phyloP scores from a whole-genome alignment of 2,329 filamentous ascomycete species.

The Colletotrichum echinochloae region DNA sequence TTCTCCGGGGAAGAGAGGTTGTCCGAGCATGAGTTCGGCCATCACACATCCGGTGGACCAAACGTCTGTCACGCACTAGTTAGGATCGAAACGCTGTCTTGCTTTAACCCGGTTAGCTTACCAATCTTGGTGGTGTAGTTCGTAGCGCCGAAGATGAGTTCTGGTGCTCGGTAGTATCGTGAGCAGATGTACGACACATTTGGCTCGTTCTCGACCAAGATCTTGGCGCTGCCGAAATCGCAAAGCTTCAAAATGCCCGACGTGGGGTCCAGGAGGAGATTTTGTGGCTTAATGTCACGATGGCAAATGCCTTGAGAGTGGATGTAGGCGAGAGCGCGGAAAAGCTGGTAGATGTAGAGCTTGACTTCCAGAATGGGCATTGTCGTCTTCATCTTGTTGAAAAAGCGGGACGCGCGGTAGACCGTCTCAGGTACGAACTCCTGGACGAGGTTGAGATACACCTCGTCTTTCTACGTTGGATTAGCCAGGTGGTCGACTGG shows the following conservation, averaged over 20 bases:
- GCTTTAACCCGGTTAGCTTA: constrained; percentile 61
- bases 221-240: constrained; percentile 99
- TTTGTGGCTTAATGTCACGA: constrained; percentile 99
- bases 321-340: constrained; percentile 97
- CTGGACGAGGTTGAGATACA: constrained; percentile 97
- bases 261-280: constrained; percentile 90
- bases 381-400: constrained; percentile 99
- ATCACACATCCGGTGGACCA: constrained; percentile 99
- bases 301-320: constrained; percentile 99
- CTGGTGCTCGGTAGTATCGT: constrained; percentile 96
- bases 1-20: constrained; percentile 97
- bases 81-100: constrained; percentile 5
- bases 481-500: constrained; percentile 1
- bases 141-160: constrained; percentile 97
- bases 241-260: constrained; percentile 96
- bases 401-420: constrained; percentile 97
- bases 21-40: constrained; percentile 98
- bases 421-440: constrained; percentile 99
- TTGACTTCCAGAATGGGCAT: constrained; percentile 99
- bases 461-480: constrained; percentile 85
- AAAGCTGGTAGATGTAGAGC: constrained; percentile 99
- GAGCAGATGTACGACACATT: constrained; percentile 99
- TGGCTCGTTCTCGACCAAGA: constrained; percentile 97
- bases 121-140: constrained; percentile 99
- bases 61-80: constrained; percentile 73